Evolutionary conservation across 179 eudicot genomes (phyloP), one percentile per base, ranked within the genome.

Genomic region (Kewa caespitosa): DNA sequence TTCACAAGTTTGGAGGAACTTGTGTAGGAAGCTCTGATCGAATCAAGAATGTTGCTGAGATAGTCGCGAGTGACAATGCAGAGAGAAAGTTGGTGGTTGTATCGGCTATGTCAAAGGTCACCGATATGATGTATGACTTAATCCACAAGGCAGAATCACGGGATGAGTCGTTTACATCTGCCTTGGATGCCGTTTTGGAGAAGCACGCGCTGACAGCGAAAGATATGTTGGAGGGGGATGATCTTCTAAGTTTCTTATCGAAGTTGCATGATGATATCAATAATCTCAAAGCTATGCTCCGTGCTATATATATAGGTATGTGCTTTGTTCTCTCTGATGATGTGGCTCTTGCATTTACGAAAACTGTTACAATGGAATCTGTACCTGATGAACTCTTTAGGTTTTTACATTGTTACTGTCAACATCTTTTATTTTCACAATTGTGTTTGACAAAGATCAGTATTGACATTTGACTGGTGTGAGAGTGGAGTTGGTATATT

Each of bases 1-100:
- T 96, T 64, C 99, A 96, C 87, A 96, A 96, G 82, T 96, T 96
- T 86, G 99, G 99, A 28, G 99, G 99, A 37, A 96, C 98, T 76
- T 96, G 99, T 79, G 95, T 96, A 76, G 98, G 99, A 67, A 89
- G 74, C 81, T 85, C 98, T 22, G 88, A 94, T 38, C 86, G 97
- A 76, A 92, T 96, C 63, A 87, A 69, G 75, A 92, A 89, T 82
- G 99, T 96, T 79, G 93, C 97, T 1, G 88, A 96, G 33, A 89
- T 96, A 71, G 84, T 96, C 38, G 83, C 85, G 22, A 83, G 82
- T 34, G 99, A 96, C 78, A 62, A 50, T 2, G 86, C 98, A 14
- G 93, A 91, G 85, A 85, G 94, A 80, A 96, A 88, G 52, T 80
- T 94, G 84, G 99, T 96, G 83, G 92, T 96, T 61, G 99, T 96